These are phyloP conservation scores for Botryotinia globosa DNA, from an alignment of 2,329 filamentous ascomycete species.

Conservation along the genomic window DNA sequence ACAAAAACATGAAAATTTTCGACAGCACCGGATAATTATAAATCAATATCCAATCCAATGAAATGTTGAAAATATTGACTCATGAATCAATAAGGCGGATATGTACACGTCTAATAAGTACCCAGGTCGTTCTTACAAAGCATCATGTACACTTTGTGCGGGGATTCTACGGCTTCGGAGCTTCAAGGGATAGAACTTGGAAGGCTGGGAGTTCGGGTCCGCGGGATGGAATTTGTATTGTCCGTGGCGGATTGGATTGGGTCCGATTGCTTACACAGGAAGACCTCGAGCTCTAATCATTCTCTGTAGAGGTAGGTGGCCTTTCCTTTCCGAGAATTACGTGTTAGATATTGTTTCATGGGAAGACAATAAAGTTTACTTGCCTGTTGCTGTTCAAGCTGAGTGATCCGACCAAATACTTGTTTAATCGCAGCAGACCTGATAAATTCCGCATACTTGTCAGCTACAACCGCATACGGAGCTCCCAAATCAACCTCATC, in stretches of 20 bases:
- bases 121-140: not conserved
- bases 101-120: not conserved
- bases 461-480: constrained; percentile 29
- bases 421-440: constrained; percentile 28
- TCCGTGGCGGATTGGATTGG: not conserved
- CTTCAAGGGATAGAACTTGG: not conserved
- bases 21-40: not conserved
- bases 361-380: not conserved
- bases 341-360: not conserved
- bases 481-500: not conserved
- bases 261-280: not conserved
- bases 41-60: not conserved
- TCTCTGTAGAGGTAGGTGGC: not conserved
- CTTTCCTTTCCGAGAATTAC: not conserved
- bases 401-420: constrained; percentile 20
- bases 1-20: not conserved
- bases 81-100: not conserved
- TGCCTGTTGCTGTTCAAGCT: not conserved
- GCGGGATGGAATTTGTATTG: not conserved
- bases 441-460: constrained; percentile 28
- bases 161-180: not conserved
- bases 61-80: not conserved
- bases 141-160: not conserved
- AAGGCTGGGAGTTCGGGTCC: not conserved
- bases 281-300: no score